A percentile compares a stretch with the other conserved stretches of the same genome.
Conservation (phyloP, 2,329 filamentous ascomycete genomes). For the Aspergillus clavatus region DNA sequence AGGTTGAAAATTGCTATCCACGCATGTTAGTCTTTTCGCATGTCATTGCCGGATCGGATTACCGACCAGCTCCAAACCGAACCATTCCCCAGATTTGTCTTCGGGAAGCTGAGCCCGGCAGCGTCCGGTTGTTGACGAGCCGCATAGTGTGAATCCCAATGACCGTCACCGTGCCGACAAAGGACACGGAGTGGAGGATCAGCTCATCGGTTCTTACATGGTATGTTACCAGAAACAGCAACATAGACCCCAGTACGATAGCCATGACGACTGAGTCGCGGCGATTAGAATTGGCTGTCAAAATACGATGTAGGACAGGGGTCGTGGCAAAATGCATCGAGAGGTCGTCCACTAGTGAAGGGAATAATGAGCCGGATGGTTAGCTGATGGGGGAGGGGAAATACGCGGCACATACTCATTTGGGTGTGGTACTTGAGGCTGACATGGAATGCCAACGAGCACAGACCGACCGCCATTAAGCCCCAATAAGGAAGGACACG, state of each 20-base stretch:
- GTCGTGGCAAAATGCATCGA: conserved; percentile 21
- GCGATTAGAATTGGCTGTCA: conserved; percentile 13
- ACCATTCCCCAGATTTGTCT: conserved; percentile 17
- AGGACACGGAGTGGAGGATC: conserved; percentile 12
- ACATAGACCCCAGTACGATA: not conserved
- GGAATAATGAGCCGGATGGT: not conserved
- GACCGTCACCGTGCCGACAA: conserved; percentile 10
- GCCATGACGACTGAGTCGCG: conserved; percentile 5
- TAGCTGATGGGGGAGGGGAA: not conserved
- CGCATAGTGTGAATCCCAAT: conserved; percentile 16
- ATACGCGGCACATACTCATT: conserved; percentile 17
- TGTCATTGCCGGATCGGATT: not conserved
- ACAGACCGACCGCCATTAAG: conserved; percentile 21
- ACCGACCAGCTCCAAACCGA: conserved; percentile 16
- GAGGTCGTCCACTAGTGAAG: conserved; percentile 18
- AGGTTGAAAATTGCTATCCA: conserved; percentile 16
- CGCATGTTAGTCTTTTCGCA: not conserved
- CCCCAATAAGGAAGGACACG: conserved; percentile 15
- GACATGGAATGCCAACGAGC: conserved; percentile 22
- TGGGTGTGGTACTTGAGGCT: conserved; percentile 28
- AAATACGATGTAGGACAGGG: conserved; percentile 17
- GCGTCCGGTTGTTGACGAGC: conserved; percentile 10
- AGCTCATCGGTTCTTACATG: conserved; percentile 19
- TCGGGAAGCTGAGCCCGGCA: conserved; percentile 6
- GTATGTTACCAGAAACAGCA: conserved; percentile 6